Evolutionary conservation across 1,139 yeast genomes (phyloP), one percentile per base, ranked within the genome.

Genomic region (Meyerozyma carpophila): DNA sequence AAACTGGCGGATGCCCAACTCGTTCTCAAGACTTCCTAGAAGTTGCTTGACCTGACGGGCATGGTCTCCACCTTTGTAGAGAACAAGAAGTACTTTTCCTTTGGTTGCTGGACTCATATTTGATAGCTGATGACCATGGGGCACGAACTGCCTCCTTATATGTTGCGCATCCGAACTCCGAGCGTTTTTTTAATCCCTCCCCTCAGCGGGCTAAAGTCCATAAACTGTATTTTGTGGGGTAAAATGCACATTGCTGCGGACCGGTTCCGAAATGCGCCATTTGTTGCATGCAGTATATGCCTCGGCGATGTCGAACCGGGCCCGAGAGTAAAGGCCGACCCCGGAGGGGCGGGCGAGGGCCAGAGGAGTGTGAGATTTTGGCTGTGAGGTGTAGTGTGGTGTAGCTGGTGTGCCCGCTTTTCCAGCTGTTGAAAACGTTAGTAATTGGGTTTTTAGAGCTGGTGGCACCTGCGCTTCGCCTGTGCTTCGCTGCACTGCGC

Each of bases 11-110:
- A 85, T 68, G 7, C 94, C 94, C 46, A 86, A 75, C 56, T 85
- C 89, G 58, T 84, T 84, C 63, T 85, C 93, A 50, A 81, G 74
- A 49, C 85, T 75, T 24, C 95, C 95, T 47, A 82, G 71, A 47
- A 86, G 74, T 50, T 71, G 71, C 42, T 81, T 34, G 13, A 34
- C 37, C 5, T 34, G 37, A n/a, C n/a, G 25, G 26, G 37, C 37
- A 34, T 34, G 37, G 7, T 34, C 14, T 9, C 37, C 37, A 44
- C 81, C 84, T 48, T 64, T 61, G 68, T 81, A 80, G 52, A 80
- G 72, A 41, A 79, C 83, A 47, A 80, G 65, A 52, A 80, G 72
- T 43, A 79, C 76, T 54, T 77, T 76, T 54, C 74, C 61, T 47
- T 56, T 59, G 18, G 54, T 36, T 57, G 54, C 52, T 10, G 16